Evolutionary conservation across 2,329 filamentous ascomycete genomes (phyloP), one percentile per base, ranked within the genome.

Genomic region (Botrytis aclada): DNA sequence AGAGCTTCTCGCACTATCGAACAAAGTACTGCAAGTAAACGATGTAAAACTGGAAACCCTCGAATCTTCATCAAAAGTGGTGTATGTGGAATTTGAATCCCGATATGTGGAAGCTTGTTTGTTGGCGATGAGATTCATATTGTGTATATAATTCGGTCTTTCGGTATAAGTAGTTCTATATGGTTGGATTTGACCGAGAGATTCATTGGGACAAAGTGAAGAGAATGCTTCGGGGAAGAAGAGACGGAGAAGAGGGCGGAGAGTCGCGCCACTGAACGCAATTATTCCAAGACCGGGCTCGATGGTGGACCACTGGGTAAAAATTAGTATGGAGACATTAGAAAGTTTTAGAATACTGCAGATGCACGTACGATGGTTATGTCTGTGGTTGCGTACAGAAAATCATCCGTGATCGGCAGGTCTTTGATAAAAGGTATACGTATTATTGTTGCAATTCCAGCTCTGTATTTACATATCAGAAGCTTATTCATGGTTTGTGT

Each of bases 261-360:
- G 80, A 0, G 85, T 86, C 9, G 84, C 84, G 10, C 85, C 81
- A 37, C 83, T 83, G n/a, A 83, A 84, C 12, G 85, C 85, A 10
- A 83, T 83, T 75, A 87, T 84, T 65, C 84, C 84, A 1, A 87
- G 81, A 20, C 83, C 84, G 51, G 84, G 80, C 71, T 87, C 86
- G 10, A 83, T 80, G 0, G 83, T 84, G 1, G 85, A 85, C 84
- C 84, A 87, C 75, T 86, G 84, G 25, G 84, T 84, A 67, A 86
- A 69, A 37, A 78, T 75, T n/a, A 69, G 29, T 37, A 34, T n/a
- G 10, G 29, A n/a, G 6, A 29, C 18, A 12, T 14, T 29, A 56
- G 6, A 56, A 29, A 14, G 14, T 18, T 5, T 18, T 47, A 10
- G 8, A 16, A 45, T 7, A 25, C 9, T 75, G 58, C 25, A 20